Evolutionary conservation across 2,329 filamentous ascomycete species (phyloP).

Genomic region (Cercospora sesami): DNA sequence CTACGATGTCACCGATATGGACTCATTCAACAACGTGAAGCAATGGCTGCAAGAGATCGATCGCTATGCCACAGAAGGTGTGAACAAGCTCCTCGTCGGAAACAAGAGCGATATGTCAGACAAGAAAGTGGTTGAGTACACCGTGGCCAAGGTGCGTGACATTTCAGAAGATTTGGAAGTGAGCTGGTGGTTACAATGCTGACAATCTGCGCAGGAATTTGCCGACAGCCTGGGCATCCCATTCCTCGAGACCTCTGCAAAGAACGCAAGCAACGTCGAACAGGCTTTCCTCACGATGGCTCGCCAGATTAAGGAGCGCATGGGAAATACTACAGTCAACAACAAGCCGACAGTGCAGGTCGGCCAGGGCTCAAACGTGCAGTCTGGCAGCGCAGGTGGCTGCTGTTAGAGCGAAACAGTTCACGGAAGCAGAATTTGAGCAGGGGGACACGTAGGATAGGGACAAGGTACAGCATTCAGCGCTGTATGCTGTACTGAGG

Average conservation of each 20-base stretch:
- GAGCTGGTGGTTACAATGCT: constrained; percentile 16
- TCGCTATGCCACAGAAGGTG: constrained; percentile 96
- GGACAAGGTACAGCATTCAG: constrained; percentile 22
- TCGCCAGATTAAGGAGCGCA: constrained; percentile 99
- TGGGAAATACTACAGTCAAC: constrained; percentile 96
- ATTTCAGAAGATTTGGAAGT: neutral
- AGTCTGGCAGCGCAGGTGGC: constrained; percentile 77
- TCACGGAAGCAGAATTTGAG: neutral
- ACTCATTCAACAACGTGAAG: constrained; percentile 99
- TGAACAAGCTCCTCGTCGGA: constrained; percentile 98
- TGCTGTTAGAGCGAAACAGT: constrained; percentile 68
- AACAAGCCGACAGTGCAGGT: constrained; percentile 98
- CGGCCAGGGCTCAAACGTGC: constrained; percentile 89
- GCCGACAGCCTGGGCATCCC: constrained; percentile 98
- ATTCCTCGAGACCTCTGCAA: constrained; percentile 98
- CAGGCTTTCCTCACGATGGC: constrained; percentile 99
- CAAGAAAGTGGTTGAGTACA: constrained; percentile 99
- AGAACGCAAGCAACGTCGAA: constrained; percentile 99
- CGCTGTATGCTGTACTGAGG: constrained; percentile 18
- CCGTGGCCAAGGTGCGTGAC: constrained; percentile 87
- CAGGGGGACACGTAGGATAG: constrained; percentile 6
- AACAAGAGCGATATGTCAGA: constrained; percentile 99
- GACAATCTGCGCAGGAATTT: constrained; percentile 70
- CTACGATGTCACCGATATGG: constrained; percentile 99
- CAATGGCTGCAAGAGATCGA: constrained; percentile 99